phyloP scores from a whole-genome alignment of 2,329 filamentous ascomycete genomes.

The Lasiodiplodia citricola region DNA sequence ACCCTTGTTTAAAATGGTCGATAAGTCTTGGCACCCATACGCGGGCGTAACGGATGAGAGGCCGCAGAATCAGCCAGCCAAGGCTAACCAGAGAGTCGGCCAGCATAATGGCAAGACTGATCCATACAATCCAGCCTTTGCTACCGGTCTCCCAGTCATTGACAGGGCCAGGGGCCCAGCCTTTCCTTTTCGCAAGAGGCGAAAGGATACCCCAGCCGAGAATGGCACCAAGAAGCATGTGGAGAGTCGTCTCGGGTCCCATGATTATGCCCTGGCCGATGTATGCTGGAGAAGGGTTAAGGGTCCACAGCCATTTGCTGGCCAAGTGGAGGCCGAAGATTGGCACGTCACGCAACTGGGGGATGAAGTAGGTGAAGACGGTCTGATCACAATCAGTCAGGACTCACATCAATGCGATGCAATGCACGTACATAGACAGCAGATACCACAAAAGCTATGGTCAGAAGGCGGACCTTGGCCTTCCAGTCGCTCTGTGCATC shows the following conservation, averaged over 20 bases:
- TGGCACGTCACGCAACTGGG: conserved; percentile 82
- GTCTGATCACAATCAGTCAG: conserved; percentile 61
- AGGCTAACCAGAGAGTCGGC: conserved; percentile 90
- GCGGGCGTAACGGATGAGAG: conserved; percentile 58
- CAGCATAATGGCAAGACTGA: conserved; percentile 95
- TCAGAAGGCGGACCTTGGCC: conserved; percentile 64
- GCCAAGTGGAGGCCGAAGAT: conserved; percentile 79
- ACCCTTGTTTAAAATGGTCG: conserved; percentile 38
- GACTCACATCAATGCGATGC: not conserved
- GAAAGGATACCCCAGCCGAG: conserved; percentile 91
- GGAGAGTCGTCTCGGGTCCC: conserved; percentile 91
- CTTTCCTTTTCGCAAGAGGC: conserved; percentile 80
- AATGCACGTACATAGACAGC: conserved; percentile 53
- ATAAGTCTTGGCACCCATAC: conserved; percentile 42
- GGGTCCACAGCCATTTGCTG: conserved; percentile 86
- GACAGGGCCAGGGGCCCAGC: conserved; percentile 89
- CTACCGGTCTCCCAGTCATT: conserved; percentile 89
- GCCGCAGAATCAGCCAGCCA: conserved; percentile 73
- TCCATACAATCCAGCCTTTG: conserved; percentile 99
- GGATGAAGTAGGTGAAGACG: conserved; percentile 86
- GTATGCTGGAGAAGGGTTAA: conserved; percentile 97
- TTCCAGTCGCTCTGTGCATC: conserved; percentile 62
- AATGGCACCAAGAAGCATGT: conserved; percentile 91
- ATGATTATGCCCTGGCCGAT: conserved; percentile 98
- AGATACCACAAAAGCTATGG: conserved; percentile 65